Evolutionary conservation across 2,329 filamentous ascomycete species (phyloP), one percentile per base, ranked within the genome.

Genomic region (Tolypocladium ophioglossoides): DNA sequence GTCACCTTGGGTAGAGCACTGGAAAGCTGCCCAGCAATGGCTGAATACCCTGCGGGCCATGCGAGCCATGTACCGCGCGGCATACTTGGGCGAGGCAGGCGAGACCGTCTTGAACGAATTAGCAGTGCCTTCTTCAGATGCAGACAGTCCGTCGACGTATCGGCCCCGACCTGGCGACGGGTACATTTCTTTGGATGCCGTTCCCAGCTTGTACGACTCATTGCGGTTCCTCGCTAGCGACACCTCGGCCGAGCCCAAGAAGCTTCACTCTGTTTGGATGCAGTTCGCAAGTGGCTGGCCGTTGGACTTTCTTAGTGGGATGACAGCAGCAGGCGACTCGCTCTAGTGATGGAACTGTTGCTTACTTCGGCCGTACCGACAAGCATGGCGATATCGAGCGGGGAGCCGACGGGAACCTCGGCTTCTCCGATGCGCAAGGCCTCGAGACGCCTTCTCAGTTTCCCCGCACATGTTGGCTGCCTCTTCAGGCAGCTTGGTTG

Each of bases 51-150:
- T 63, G 2, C 48, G 52, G n/a, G 56, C 57, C 18, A 64, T 64
- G 61, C 58, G 61, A 9, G 56, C 54, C 41, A 48, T 61, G 2
- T 64, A 64, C 54, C 56, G 58, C 40, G 62, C 59, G 5, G 59
- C 58, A 1, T 63, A 63, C 30, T 41, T 59, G 4, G 59, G 61
- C 27, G 56, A 60, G 39, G 39, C 61, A 8, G 51, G 57, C 30
- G 55, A 56, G 27, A 35, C 40, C 9, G 22, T 52, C 3, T 24
- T 35, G 32, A 35, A 40, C 8, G 51, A 35, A 48, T 2, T 41
- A 14, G 41, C 38, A 44, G 41, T 37, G n/a, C 10, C 34, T 20
- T 48, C 52, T 16, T 34, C 46, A 1, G 41, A 46, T 37, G 39
- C 4, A 16, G 49, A 54, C 4, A 30, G 35, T 27, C 27, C 52